These are phyloP conservation scores for Ehretia macrophylla DNA, from an alignment of 257 asterid species.

Conservation along the genomic window DNA sequence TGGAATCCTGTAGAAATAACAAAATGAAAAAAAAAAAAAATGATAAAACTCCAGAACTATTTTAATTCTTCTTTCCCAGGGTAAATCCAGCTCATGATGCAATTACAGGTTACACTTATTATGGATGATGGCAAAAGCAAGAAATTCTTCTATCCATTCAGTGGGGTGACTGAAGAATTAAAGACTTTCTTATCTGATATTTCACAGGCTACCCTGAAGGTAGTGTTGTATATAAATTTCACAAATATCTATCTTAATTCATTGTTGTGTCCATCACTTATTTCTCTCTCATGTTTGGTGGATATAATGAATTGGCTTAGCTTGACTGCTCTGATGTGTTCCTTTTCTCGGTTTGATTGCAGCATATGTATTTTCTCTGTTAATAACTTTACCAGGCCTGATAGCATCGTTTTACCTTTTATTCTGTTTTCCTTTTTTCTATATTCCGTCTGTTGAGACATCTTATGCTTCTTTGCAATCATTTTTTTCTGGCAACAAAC, in stretches of 20 bases:
- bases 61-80: neutral
- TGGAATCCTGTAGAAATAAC: neutral
- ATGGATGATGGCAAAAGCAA: constrained; percentile 58
- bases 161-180: constrained; percentile 83
- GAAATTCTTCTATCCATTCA: constrained; percentile 56
- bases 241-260: neutral
- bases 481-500: neutral
- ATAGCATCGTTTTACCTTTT: too few species aligned
- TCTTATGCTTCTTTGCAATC: too few species aligned
- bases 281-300: too few species aligned
- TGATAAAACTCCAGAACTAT: neutral
- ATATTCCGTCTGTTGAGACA: too few species aligned
- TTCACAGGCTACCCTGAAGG: constrained; percentile 60
- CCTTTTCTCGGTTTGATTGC: too few species aligned
- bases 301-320: too few species aligned
- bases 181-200: constrained; percentile 70
- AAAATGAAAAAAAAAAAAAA: neutral
- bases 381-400: too few species aligned
- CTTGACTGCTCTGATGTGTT: too few species aligned
- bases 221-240: constrained; percentile 8
- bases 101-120: constrained; percentile 36
- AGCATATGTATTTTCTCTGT: too few species aligned
- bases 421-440: too few species aligned
- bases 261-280: too few species aligned
- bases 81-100: constrained; percentile 2